These are phyloP conservation scores for Cystobasidium sp. DNA, from an alignment of 1,284 basidiomycete species.

Conservation along the genomic window DNA sequence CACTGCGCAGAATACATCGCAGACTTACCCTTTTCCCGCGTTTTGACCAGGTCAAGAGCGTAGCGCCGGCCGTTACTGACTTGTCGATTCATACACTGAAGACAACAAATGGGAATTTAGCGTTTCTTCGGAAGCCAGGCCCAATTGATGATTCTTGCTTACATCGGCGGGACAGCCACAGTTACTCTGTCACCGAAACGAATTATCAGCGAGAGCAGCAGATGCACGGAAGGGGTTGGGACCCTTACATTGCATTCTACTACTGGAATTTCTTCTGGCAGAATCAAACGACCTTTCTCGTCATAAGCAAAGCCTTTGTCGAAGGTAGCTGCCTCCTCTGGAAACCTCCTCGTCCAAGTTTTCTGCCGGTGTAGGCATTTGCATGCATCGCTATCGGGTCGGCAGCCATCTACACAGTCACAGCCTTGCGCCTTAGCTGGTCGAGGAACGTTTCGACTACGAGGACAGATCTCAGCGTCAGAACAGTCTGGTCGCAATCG, in stretches of 20 bases:
- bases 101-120: not conserved
- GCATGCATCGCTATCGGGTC: conserved; percentile 16
- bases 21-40: conserved; percentile 29
- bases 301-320: conserved; percentile 30
- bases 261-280: conserved; percentile 21
- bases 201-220: not conserved
- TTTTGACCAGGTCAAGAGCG: conserved; percentile 31
- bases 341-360: conserved; percentile 7
- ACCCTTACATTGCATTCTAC: conserved; percentile 34
- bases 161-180: conserved; percentile 37
- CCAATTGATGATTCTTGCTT: not conserved
- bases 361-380: conserved; percentile 18
- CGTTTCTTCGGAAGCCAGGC: not conserved
- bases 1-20: not conserved
- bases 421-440: conserved; percentile 16
- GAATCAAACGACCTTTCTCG: conserved; percentile 15
- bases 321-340: not conserved
- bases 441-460: conserved; percentile 20
- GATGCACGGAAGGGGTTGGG: not conserved
- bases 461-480: not conserved
- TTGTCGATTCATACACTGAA: conserved; percentile 38
- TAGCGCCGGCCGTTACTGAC: conserved; percentile 33
- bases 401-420: conserved; percentile 30
- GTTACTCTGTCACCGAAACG: conserved; percentile 19
- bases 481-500: not conserved